Evolutionary conservation across 257 asterid species (phyloP), one percentile per base, ranked within the genome.

Genomic region (Ehretia macrophylla): DNA sequence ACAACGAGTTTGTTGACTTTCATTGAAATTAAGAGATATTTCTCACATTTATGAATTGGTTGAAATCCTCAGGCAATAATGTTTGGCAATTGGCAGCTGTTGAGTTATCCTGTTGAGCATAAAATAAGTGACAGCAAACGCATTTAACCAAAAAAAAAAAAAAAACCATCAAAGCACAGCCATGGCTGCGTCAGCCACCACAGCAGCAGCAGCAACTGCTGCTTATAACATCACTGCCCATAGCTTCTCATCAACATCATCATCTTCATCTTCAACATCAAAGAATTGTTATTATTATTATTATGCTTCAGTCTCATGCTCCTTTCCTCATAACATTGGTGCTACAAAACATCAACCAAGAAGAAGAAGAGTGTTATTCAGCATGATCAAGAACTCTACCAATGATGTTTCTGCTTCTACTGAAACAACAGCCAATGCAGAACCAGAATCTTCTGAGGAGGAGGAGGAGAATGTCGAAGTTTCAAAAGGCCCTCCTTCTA

Each of bases 401-500:
- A 47, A 52, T 10, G 85, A 82, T 32, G 61, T 23, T 14, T 17
- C 53, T n/a, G 60, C 58, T n/a, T n/a, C n/a, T 5, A 65, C 16
- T 18, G 78, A 69, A 53, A 55, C 65, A 27, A 57, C 78, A 0
- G 56, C 75, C 0, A 37, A 67, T 0, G 73, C 73, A 0, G 68
- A 72, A 10, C 45, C 52, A 6, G 82, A 58, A 21, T 14, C 73
- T 5, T 45, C 48, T 0, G 82, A 63, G 46, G 9, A 63, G 9
- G 55, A 45, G 1, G 82, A 62, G 52, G 6, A 63, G 10, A 56
- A 87, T 4, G 70, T 67, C 23, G 84, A 83, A 50, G 65, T 78
- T 51, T 71, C 76, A 0, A 50, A 73, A 49, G 88, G 72, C 17
- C 74, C 82, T 14, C 79, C 86, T 0, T 89, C 97, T 23, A 56